Conservation (phyloP, 2,329 filamentous ascomycete species). For the Penicillium sp. region DNA sequence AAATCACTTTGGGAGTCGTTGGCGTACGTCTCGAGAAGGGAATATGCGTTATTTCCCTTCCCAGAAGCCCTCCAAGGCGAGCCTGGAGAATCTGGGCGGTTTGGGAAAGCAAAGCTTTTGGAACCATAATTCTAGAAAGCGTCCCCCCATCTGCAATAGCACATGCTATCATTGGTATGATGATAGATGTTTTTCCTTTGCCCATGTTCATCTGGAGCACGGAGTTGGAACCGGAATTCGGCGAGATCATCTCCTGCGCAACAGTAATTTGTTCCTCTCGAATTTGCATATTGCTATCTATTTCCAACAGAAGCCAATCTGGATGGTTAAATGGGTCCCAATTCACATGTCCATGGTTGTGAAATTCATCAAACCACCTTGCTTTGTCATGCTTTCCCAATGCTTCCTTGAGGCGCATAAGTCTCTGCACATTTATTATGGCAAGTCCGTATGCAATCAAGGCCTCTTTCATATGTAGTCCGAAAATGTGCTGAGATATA, state of each 20-base stretch:
- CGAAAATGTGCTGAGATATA: conserved; percentile 26
- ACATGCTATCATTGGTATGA: conserved; percentile 61
- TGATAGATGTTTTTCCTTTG: conserved; percentile 65
- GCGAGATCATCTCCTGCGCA: conserved; percentile 56
- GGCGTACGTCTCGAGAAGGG: conserved; percentile 55
- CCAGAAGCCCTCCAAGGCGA: conserved; percentile 54
- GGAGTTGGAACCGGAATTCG: conserved; percentile 51
- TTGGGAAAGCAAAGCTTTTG: conserved; percentile 59
- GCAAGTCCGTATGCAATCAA: conserved; percentile 39
- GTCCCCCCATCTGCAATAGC: conserved; percentile 48
- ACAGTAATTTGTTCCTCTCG: conserved; percentile 60
- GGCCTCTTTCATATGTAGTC: conserved; percentile 29
- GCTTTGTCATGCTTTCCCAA: conserved; percentile 24
- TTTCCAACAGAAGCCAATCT: conserved; percentile 65
- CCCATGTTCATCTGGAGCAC: conserved; percentile 67
- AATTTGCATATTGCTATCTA: conserved; percentile 62
- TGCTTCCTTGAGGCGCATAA: conserved; percentile 42
- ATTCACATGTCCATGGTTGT: conserved; percentile 52
- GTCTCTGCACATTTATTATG: conserved; percentile 40
- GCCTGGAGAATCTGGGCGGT: conserved; percentile 55
- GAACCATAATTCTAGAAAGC: conserved; percentile 57
- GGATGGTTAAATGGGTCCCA: conserved; percentile 54
- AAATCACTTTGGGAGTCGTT: conserved; percentile 25
- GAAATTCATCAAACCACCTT: conserved; percentile 41
- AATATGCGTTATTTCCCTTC: conserved; percentile 53